Evolutionary conservation across 148 eudicot genomes (phyloP), one percentile per base, ranked within the genome.

Genomic region (Suaeda aralocaspica): DNA sequence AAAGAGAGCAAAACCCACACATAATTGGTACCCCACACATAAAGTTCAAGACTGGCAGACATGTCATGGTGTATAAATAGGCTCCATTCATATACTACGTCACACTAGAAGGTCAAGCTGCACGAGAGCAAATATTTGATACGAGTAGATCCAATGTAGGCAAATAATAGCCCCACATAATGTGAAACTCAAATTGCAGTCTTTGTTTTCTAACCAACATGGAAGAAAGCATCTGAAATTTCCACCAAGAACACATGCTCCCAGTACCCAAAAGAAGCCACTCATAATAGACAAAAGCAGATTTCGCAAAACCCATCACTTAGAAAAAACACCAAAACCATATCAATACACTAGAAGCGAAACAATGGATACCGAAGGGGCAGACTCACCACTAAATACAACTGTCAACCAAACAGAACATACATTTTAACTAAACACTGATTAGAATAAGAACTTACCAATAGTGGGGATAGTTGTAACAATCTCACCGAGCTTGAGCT

Each of bases 401-500:
- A 18, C 66, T 16, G 1, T 21, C 19, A 6, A 19, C 30, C 31
- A 7, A 13, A 2, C 16, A 42, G 11, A 24, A n/a, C 42, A 67
- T 2, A 21, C 0, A 10, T 66, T 13, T 12, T 51, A 48, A 7
- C 19, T 7, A 1, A 33, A 31, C 18, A 6, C n/a, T n/a, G n/a
- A n/a, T n/a, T n/a, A n/a, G n/a, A 59, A 67, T 18, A 46, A 51
- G 9, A 46, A 78, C 86, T 72, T 76, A 86, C 90, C 90, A 39
- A 86, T 86, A 75, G 90, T 86, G 41, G 90, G 90, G 68, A 86
- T 86, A 57, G 90, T 86, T 16, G 90, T 86, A 50, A 84, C 90
- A 44, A 86, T 86, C 81, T 86, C 90, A 19, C 90, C 90, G 44
- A 86, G 90, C 86, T 86, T 86, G 76, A 86, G 90, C 84, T 86